Evolutionary conservation across 1,139 yeast genomes (phyloP).

Genomic region (Yamadazyma atmosphaerica): DNA sequence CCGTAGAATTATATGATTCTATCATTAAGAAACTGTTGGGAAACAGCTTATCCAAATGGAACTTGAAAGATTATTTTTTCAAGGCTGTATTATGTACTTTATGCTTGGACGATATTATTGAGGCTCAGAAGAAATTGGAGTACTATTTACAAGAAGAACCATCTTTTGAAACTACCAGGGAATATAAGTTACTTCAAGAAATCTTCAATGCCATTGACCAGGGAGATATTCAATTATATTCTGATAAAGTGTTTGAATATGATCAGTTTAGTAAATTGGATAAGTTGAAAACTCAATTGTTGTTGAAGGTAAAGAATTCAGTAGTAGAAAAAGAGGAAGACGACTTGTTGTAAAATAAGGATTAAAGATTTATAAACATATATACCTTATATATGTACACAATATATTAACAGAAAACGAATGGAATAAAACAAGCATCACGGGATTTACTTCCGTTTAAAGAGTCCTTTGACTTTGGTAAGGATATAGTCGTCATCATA

Average conservation of each 20-base stretch:
- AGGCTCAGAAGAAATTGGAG: conserved; percentile 72
- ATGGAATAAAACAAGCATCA: background rate
- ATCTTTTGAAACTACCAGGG: conserved; percentile 76
- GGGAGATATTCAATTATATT: conserved; percentile 77
- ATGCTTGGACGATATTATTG: conserved; percentile 82
- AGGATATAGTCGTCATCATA: conserved; percentile 34
- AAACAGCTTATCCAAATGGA: conserved; percentile 83
- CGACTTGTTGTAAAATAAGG: conserved; percentile 27
- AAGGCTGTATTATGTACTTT: conserved; percentile 81
- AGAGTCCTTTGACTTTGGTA: conserved; percentile 10
- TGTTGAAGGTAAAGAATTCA: conserved; percentile 76
- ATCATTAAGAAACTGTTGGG: conserved; percentile 76
- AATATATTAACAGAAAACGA: background rate
- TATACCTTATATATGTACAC: conserved; percentile 1
- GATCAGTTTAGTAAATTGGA: conserved; percentile 91
- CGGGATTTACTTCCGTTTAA: conserved; percentile 2
- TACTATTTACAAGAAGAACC: conserved; percentile 73
- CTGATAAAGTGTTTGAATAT: conserved; percentile 74
- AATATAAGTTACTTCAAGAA: conserved; percentile 63
- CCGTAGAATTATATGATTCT: conserved; percentile 73
- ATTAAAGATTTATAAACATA: conserved; percentile 2
- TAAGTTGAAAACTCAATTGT: conserved; percentile 85
- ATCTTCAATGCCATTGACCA: conserved; percentile 71
- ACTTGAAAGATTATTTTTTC: conserved; percentile 85
- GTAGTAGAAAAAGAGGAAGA: conserved; percentile 77